phyloP scores from a whole-genome alignment of 768 basidiomycete genomes.

The Suillus spraguei region DNA sequence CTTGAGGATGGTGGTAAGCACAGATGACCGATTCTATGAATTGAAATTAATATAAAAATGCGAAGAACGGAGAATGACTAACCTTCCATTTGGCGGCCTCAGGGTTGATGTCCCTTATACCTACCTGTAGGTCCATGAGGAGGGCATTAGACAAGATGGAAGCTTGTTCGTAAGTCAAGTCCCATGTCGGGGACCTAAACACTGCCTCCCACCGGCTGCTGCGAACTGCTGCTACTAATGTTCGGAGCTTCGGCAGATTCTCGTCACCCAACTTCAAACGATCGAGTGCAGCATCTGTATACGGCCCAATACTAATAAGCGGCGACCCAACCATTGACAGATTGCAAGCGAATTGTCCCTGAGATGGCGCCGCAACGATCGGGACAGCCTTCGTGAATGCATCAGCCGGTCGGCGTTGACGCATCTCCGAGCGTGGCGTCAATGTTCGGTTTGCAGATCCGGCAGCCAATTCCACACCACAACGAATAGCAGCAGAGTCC shows the following conservation, averaged over 20 bases:
- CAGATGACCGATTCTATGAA: background rate
- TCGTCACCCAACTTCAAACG: conserved; percentile 9
- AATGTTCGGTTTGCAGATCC: background rate
- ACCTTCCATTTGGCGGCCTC: background rate
- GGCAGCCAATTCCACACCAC: background rate
- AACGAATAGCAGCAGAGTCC: background rate
- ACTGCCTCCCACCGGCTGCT: conserved; percentile 13
- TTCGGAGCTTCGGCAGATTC: conserved; percentile 1
- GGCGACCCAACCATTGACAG: background rate
- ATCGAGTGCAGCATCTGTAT: conserved; percentile 11
- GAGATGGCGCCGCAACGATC: background rate
- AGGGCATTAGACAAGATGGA: conserved; percentile 9
- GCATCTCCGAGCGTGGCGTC: background rate
- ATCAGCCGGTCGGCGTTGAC: background rate
- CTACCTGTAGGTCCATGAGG: conserved; percentile 6
- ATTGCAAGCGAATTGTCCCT: background rate
- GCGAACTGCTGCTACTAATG: conserved; percentile 1
- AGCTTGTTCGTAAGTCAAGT: conserved; percentile 9
- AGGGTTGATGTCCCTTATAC: background rate
- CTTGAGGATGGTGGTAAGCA: background rate
- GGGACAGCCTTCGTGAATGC: background rate
- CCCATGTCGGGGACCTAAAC: background rate
- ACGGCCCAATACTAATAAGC: conserved; percentile 15
- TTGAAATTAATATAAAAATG: background rate
- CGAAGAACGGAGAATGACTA: background rate